A percentile compares a stretch with the other conserved stretches of the same genome.
Conservation (phyloP, 305 asterid species). For the Striga hermonthica region DNA sequence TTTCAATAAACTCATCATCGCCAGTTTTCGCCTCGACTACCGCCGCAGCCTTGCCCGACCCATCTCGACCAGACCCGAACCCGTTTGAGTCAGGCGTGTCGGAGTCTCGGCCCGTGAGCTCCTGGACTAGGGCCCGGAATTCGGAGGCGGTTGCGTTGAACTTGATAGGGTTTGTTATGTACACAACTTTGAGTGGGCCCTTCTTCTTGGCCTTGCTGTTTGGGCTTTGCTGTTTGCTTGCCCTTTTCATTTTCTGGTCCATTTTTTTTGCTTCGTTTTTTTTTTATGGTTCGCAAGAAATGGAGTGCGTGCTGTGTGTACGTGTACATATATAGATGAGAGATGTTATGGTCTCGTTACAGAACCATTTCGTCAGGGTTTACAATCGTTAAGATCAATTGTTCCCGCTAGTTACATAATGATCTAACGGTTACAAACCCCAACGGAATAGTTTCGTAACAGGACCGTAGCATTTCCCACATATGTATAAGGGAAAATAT, state of each 20-base stretch:
- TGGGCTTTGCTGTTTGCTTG: conserved; percentile 28
- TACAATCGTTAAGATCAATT: too few species aligned
- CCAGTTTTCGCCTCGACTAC: conserved; percentile 18
- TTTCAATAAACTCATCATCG: conserved; percentile 36
- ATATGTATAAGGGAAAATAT: too few species aligned
- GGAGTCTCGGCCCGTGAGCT: conserved; percentile 68
- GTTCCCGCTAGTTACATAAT: too few species aligned
- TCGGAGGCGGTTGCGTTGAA: conserved; percentile 53
- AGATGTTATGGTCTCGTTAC: too few species aligned
- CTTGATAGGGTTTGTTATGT: conserved; percentile 72
- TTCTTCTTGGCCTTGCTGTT: conserved; percentile 31
- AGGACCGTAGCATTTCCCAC: too few species aligned
- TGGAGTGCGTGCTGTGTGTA: too few species aligned
- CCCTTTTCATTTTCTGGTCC: conserved; percentile 37
- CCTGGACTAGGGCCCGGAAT: conserved; percentile 68
- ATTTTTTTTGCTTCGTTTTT: conserved; percentile 19
- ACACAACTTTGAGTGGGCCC: conserved; percentile 56
- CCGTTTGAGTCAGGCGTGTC: conserved; percentile 35
- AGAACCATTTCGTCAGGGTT: too few species aligned
- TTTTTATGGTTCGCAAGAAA: too few species aligned
- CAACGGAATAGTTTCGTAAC: too few species aligned
- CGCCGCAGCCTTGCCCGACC: conserved; percentile 4
- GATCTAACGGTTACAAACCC: too few species aligned
- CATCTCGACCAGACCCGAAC: neutral
- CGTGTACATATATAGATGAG: too few species aligned